A percentile compares a stretch with the other conserved stretches of the same genome.
Evolutionary conservation across 2,329 filamentous ascomycete genomes (phyloP).

Genomic region (Aspergillus aculeatinus): DNA sequence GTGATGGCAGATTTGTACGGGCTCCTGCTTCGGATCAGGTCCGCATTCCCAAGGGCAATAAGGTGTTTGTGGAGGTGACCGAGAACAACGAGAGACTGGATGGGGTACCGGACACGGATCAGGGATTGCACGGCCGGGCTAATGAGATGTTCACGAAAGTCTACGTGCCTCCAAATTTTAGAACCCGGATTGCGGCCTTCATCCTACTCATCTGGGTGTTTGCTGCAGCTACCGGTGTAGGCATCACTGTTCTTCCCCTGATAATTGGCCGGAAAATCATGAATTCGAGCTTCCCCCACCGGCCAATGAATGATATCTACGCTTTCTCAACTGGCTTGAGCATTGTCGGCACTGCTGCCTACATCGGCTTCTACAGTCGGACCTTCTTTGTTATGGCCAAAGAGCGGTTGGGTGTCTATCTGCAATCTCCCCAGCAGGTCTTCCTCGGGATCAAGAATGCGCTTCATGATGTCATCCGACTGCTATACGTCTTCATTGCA

Average conservation of each 20-base stretch:
- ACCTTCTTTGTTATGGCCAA: conserved; percentile 24
- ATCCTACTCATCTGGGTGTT: conserved; percentile 91
- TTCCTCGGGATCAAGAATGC: conserved; percentile 20
- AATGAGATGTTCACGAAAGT: conserved; percentile 67
- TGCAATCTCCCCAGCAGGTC: conserved; percentile 34
- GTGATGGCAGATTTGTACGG: conserved; percentile 79
- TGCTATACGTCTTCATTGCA: conserved; percentile 73
- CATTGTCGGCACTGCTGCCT: conserved; percentile 67
- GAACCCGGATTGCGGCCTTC: conserved; percentile 75
- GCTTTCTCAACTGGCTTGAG: conserved; percentile 91
- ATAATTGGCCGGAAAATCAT: conserved; percentile 81
- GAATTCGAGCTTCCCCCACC: conserved; percentile 66
- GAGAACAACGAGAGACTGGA: conserved; percentile 66
- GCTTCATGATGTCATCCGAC: conserved; percentile 43
- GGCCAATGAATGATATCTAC: conserved; percentile 89
- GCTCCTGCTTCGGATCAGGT: conserved; percentile 95
- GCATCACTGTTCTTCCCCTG: conserved; percentile 81
- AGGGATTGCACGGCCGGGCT: conserved; percentile 60
- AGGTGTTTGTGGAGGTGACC: conserved; percentile 76
- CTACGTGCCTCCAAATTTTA: conserved; percentile 83
- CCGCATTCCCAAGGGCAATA: conserved; percentile 79
- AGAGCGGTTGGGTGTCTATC: conserved; percentile 25
- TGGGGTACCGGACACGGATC: conserved; percentile 53
- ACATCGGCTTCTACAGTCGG: conserved; percentile 55
- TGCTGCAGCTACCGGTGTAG: conserved; percentile 81